Evolutionary conservation across 2,329 filamentous ascomycete genomes (phyloP), one percentile per base, ranked within the genome.

Genomic region (Westerdykella ornata): DNA sequence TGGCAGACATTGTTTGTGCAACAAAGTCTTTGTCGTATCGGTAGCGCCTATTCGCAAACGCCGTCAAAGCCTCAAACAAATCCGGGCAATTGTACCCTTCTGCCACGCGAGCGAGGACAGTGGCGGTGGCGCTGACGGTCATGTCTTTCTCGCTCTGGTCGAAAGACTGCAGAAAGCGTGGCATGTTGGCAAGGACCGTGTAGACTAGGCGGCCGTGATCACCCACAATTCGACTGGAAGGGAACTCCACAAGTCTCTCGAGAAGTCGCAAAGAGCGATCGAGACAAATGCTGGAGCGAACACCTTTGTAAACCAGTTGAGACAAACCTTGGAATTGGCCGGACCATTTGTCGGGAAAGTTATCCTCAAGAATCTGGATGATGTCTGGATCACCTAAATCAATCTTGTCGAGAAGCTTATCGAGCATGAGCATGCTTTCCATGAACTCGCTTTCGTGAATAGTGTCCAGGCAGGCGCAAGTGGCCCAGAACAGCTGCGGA

Each of bases 401-500:
- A 16, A 97, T 72, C 62, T 92, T 94, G 51, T 81, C 78, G 16
- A 98, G 69, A 28, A 94, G 81, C 56, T 85, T 85, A 44, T 94
- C 85, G 8, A 98, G 75, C 85, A 98, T 96, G 39, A 85, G 83
- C 11, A 96, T 72, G 16, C 86, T 88, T 61, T 96, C 92, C 47
- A 92, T 77, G 48, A 95, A 98, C 59, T 98, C 92, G 16, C 84
- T 79, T 66, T 98, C 94, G 50, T 97, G 94, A 57, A 97, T 94
- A 0, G 92, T 97, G 58, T 97, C 89, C 15, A 98, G 71, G 61
- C 92, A 98, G 9, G 92, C 92, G 56, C 89, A 96, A 0, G 87
- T 95, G 0, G 90, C 94, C 94, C 94, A 98, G 67, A 98, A 97
- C 1, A 98, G 72, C 57, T 97, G 90, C 1, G 92, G 92, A 51